Conservation (phyloP, 352 stramenopile genomes). For the Phytopythium sindhum region DNA sequence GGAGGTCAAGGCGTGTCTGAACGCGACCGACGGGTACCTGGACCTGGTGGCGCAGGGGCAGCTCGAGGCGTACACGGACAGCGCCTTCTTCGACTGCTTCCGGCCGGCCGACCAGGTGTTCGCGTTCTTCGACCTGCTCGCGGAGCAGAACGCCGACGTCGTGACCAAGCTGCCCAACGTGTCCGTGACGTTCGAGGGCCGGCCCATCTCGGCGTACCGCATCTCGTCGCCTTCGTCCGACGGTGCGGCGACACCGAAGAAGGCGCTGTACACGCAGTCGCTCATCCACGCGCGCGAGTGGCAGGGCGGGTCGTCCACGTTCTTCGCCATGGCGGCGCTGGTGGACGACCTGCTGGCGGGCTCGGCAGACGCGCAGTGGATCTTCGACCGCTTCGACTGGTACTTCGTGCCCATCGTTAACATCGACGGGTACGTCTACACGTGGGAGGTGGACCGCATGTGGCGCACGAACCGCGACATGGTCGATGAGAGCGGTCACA, state of each 20-base stretch:
- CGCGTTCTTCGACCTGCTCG: slow-evolving; percentile 53
- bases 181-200: slow-evolving; percentile 50
- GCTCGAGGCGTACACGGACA: slow-evolving; percentile 34
- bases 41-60: slow-evolving; percentile 16
- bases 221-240: slow-evolving; percentile 31
- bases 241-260: slow-evolving; percentile 18
- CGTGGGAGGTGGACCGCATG: slow-evolving; percentile 56
- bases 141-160: slow-evolving; percentile 36
- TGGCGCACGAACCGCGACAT: slow-evolving; percentile 62
- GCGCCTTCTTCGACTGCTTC: slow-evolving; percentile 73
- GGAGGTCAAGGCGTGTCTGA: slow-evolving; percentile 38
- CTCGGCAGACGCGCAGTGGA: slow-evolving; percentile 7
- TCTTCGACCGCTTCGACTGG: slow-evolving; percentile 59
- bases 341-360: slow-evolving; percentile 34
- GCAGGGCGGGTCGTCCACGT: slow-evolving; percentile 42
- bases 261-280: slow-evolving; percentile 54
- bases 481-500: slow-evolving; percentile 22
- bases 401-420: slow-evolving; percentile 82
- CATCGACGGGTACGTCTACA: slow-evolving; percentile 75
- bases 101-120: slow-evolving; percentile 57
- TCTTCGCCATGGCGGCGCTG: slow-evolving; percentile 43
- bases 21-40: slow-evolving; percentile 50
- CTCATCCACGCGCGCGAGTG: slow-evolving; percentile 63
- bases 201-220: slow-evolving; percentile 56
- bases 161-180: slow-evolving; percentile 51